Evolutionary conservation across 2,329 filamentous ascomycete species (phyloP), one percentile per base, ranked within the genome.

Genomic region (Phyllosticta citribraziliensis): DNA sequence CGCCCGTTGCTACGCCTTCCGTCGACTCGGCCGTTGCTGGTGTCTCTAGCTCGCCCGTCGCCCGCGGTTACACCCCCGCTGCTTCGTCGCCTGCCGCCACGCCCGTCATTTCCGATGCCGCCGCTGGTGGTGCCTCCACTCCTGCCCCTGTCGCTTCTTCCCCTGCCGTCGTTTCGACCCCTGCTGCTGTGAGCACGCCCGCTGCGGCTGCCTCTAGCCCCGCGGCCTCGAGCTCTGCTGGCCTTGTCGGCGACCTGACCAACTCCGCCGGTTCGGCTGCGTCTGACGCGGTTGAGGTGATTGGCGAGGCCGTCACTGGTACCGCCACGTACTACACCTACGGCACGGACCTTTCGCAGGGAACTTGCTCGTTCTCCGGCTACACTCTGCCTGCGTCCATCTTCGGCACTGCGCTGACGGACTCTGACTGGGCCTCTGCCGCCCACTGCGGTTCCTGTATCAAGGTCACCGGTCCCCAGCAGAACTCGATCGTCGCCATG

Each of bases 401-500:
- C 61, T 83, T 76, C 66, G 86, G 86, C 60, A 85, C 84, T 10
- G 86, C 86, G 1, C 78, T 85, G 56, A 83, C 84, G 0, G 79
- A 79, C 50, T 73, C 77, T 2, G 80, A 79, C 65, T 88, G 86
- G 86, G 71, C 78, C 57, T 73, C 70, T 58, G 78, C 80, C 1
- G 78, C 75, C 52, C 75, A 82, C 64, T 89, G 86, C 67, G 86
- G 86, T 65, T 75, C 78, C 20, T 88, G 86, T 65, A 73, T 88
- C 12, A 71, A 78, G 57, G 83, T 88, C 35, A 84, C 78, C 2
- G 82, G 82, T 0, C 80, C 80, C 3, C 76, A 70, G 14, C 84
- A 84, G 19, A 82, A 81, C 62, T 76, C 75, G 24, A 79, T 88
- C 70, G 86, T 78, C 33, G 85, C 82, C 50, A 88, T 88, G 85